Evolutionary conservation across 108 stramenopile genomes (phyloP), one percentile per base, ranked within the genome.

Genomic region (Conticribra guillardii): DNA sequence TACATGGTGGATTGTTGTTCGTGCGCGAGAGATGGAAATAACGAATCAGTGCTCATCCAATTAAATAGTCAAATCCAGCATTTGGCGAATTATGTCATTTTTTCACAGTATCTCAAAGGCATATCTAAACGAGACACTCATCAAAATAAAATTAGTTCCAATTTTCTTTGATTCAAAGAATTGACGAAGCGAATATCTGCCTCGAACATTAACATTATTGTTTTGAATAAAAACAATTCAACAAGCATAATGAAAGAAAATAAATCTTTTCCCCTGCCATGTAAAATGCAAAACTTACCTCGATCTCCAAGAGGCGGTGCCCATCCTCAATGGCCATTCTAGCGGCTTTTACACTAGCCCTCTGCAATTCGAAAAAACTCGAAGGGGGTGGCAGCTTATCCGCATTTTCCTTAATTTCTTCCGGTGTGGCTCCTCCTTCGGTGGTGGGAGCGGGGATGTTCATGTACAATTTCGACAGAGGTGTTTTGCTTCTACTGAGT

Each of bases 251-350:
- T 23, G 2, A 5, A n/a, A 16, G 1, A 44, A 24, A 49, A 29
- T n/a, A 45, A 31, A 1, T 5, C 26, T 29, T 21, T 29, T 27
- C 2, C 2, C 47, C 2, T 32, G 14, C n/a, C n/a, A n/a, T n/a
- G n/a, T n/a, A n/a, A 41, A 23, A 41, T 0, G 27, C 30, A 2
- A 34, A 48, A 16, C 84, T 72, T 29, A 88, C 85, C 80, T 98
- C 97, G 23, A 98, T 79, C 73, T 98, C 97, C 30, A 97, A 49
- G n/a, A 97, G 64, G 33, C 79, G 74, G 44, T 87, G 70, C 22
- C 92, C 94, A 82, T 97, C 96, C 5, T 49, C 45, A 14, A 94
- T 76, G 41, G 96, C 96, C 44, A 80, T 55, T 37, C 66, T 31
- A 0, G 88, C 80, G 0, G 89, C 80, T 9, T 85, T 69, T 21